A percentile compares a stretch with the other conserved stretches of the same genome.
These are phyloP conservation scores for Ciborinia camelliae DNA, from an alignment of 2,329 filamentous ascomycete genomes.

Conservation along the genomic window DNA sequence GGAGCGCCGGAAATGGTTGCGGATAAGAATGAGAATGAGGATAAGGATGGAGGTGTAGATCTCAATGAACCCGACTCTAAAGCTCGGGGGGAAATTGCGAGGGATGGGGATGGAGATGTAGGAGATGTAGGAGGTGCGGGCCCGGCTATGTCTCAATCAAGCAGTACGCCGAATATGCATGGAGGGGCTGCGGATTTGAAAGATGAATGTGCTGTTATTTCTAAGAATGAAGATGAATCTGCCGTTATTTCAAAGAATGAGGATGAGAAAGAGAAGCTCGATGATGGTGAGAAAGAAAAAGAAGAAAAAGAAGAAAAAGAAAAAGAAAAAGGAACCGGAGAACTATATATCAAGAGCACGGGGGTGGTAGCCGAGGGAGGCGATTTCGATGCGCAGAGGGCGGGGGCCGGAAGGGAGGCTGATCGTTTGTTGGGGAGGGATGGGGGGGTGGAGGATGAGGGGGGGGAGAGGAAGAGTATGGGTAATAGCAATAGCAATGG, in stretches of 20 bases:
- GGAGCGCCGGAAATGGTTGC: constrained; percentile 8
- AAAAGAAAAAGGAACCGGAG: constrained; percentile 42
- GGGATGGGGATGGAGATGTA: constrained; percentile 32
- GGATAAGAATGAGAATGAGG: constrained; percentile 23
- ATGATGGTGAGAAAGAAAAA: no score
- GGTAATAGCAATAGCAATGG: no score
- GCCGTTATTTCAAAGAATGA: no score
- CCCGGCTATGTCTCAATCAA: no score
- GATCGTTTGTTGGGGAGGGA: constrained; percentile 46
- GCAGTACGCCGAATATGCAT: neutral
- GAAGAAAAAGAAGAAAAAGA: constrained; percentile 46
- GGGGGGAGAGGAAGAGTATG: constrained; percentile 62
- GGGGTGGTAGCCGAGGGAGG: constrained; percentile 63
- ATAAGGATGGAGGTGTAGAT: constrained; percentile 8
- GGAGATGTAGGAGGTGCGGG: constrained; percentile 3
- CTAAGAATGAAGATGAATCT: constrained; percentile 28
- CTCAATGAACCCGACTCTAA: constrained; percentile 6
- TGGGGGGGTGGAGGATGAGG: constrained; percentile 54
- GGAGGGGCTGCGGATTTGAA: neutral
- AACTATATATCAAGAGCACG: constrained; percentile 52
- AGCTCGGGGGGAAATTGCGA: constrained; percentile 35
- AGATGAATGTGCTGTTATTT: no score
- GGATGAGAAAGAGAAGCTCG: constrained; percentile 35
- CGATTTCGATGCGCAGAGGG: constrained; percentile 61
- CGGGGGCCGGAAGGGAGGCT: constrained; percentile 64